Evolutionary conservation across 768 basidiomycete genomes (phyloP).

Genomic region (Agaricus blazei): DNA sequence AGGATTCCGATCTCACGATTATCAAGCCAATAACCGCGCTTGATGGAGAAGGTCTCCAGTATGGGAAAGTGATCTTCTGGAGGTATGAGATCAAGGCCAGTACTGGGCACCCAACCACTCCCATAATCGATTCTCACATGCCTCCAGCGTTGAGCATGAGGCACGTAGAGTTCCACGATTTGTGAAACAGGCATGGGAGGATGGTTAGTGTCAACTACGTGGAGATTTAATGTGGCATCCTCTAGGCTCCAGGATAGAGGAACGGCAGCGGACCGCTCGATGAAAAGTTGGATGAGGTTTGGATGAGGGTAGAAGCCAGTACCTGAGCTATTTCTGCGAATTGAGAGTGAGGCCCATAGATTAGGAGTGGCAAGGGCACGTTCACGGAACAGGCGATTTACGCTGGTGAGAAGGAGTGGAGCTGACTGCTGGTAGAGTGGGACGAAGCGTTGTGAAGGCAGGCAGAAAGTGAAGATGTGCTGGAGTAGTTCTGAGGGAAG

Average conservation of each 20-base stretch:
- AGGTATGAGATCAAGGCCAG: slow-evolving; percentile 11
- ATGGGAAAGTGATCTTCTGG: slow-evolving; percentile 14
- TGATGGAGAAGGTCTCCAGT: slow-evolving; percentile 22
- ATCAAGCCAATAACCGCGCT: slow-evolving; percentile 17
- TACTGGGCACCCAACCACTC: slow-evolving; percentile 16
- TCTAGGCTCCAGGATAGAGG: slow-evolving; percentile 22
- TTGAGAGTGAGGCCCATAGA: slow-evolving; percentile 18
- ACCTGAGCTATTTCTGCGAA: slow-evolving; percentile 11
- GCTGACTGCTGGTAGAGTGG: slow-evolving; percentile 5
- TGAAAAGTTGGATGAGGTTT: slow-evolving; percentile 15
- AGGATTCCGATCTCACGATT: slow-evolving; percentile 13
- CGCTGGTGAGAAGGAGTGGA: slow-evolving; percentile 10
- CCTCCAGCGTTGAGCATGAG: slow-evolving; percentile 22
- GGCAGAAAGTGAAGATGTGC: slow-evolving; percentile 9
- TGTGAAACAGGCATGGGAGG: slow-evolving; percentile 14
- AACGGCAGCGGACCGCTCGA: slow-evolving; percentile 20
- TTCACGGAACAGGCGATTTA: slow-evolving; percentile 12
- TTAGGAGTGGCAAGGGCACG: slow-evolving; percentile 10
- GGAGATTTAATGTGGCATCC: slow-evolving; percentile 10
- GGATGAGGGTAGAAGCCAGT: slow-evolving; percentile 10
- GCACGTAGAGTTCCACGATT: slow-evolving; percentile 19
- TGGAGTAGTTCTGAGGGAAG: slow-evolving; percentile 4
- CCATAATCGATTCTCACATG: slow-evolving; percentile 18
- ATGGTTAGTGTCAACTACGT: slow-evolving; percentile 10
- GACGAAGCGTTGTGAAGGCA: slow-evolving; percentile 9